Evolutionary conservation across 208 protist genomes (phyloP).

Genomic region (Angomonas deanei): DNA sequence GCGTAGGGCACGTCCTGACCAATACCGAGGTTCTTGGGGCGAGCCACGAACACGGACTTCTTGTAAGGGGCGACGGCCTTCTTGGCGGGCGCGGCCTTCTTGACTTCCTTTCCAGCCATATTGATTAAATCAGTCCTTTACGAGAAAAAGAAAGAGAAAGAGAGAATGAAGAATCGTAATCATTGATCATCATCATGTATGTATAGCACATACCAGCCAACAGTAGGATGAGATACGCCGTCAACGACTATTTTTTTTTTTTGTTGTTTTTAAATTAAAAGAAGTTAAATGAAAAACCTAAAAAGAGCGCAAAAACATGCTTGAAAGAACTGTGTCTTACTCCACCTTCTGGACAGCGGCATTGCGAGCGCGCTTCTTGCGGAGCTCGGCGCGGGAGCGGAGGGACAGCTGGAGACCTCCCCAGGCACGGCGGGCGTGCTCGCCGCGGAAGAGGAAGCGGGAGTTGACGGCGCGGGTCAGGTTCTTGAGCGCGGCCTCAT

Average conservation of each 20-base stretch:
- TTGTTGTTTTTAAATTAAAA: too few relatives aligned
- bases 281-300: too few relatives aligned
- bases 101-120: slow-evolving; percentile 88
- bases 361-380: slow-evolving; percentile 78
- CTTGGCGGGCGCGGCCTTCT: slow-evolving; percentile 45
- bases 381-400: slow-evolving; percentile 69
- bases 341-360: background rate
- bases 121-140: slow-evolving; percentile 8
- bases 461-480: slow-evolving; percentile 90
- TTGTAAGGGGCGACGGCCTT: slow-evolving; percentile 81
- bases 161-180: slow-evolving; percentile 6
- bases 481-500: slow-evolving; percentile 89
- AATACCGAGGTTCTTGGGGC: slow-evolving; percentile 90
- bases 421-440: slow-evolving; percentile 91
- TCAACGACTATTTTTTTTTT: too few relatives aligned
- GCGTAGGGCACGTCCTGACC: slow-evolving; percentile 92
- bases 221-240: too few relatives aligned
- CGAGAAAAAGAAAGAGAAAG: slow-evolving; percentile 3
- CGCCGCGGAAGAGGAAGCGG: slow-evolving; percentile 93
- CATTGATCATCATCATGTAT: background rate
- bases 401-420: slow-evolving; percentile 90
- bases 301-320: too few relatives aligned
- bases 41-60: slow-evolving; percentile 77
- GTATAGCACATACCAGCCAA: too few relatives aligned
- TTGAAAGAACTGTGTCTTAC: too few relatives aligned